Evolutionary conservation across 176 grass and related monocot species (phyloP).

Genomic region (Areca catechu): DNA sequence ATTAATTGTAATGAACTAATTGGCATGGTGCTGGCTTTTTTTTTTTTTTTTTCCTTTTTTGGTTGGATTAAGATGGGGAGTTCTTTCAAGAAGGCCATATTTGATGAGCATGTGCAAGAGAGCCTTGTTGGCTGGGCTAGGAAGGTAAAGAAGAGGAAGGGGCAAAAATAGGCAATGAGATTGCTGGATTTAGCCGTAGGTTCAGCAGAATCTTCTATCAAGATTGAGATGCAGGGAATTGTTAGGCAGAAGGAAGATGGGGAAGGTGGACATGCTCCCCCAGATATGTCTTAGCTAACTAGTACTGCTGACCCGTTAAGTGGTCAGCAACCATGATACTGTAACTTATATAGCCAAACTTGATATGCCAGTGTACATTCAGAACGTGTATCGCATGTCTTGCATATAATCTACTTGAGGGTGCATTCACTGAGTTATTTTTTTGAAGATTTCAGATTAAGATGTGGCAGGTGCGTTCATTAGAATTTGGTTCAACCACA

Average conservation of each 20-base stretch:
- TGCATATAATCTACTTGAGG: too few species aligned
- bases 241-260: neutral
- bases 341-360: too few species aligned
- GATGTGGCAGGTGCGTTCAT: too few species aligned
- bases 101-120: slow-evolving; percentile 74
- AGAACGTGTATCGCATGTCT: too few species aligned
- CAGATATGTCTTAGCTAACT: too few species aligned
- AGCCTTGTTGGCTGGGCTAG: slow-evolving; percentile 53
- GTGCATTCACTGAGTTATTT: too few species aligned
- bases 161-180: slow-evolving; percentile 1
- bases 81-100: slow-evolving; percentile 73
- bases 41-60: slow-evolving; percentile 12
- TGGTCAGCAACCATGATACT: too few species aligned
- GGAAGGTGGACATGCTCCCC: neutral
- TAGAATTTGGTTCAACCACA: too few species aligned
- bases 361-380: too few species aligned
- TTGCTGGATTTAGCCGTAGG: neutral
- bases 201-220: neutral
- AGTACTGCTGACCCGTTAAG: too few species aligned
- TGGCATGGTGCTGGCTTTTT: neutral
- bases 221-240: neutral
- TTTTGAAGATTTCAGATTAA: too few species aligned
- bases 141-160: slow-evolving; percentile 46
- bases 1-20: neutral
- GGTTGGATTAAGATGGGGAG: slow-evolving; percentile 57